phyloP scores from a whole-genome alignment of 176 grass and related monocot genomes.

The Ensete ventricosum region DNA sequence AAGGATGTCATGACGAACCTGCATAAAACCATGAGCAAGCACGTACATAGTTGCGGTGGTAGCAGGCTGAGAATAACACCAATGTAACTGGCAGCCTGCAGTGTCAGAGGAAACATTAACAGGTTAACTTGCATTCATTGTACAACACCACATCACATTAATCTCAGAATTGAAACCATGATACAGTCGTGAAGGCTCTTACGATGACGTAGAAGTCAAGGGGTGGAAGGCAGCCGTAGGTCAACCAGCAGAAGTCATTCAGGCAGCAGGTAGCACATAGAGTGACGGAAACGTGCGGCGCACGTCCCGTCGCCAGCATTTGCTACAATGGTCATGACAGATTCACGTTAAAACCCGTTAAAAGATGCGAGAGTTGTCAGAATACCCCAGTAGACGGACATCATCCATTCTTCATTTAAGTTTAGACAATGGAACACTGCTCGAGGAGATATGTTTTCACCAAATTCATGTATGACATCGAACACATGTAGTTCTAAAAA shows the following conservation, averaged over 20 bases:
- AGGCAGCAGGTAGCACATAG: constrained; percentile 34
- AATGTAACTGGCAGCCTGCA: constrained; percentile 49
- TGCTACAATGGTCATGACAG: constrained; percentile 11
- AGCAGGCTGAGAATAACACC: constrained; percentile 30
- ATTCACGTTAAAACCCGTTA: no score
- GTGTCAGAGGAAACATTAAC: not conserved
- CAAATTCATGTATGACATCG: no score
- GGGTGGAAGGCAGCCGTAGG: constrained; percentile 42
- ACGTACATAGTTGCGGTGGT: constrained; percentile 52
- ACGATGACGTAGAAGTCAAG: constrained; percentile 58
- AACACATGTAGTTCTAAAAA: no score
- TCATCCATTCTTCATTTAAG: no score
- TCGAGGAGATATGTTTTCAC: no score
- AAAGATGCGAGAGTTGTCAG: no score
- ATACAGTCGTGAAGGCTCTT: not conserved
- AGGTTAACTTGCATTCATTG: not conserved
- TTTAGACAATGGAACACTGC: no score
- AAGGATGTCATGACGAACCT: no score
- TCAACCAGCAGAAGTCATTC: constrained; percentile 58
- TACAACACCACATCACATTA: no score
- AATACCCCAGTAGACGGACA: no score
- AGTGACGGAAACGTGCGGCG: constrained; percentile 47
- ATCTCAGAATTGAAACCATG: no score
- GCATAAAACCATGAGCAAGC: constrained; percentile 21
- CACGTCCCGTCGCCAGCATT: constrained; percentile 49